Percentiles rank a stretch among this genome's conserved stretches.
Conservation (phyloP, 78 protist species). For the Dictyostelium capitatum region DNA sequence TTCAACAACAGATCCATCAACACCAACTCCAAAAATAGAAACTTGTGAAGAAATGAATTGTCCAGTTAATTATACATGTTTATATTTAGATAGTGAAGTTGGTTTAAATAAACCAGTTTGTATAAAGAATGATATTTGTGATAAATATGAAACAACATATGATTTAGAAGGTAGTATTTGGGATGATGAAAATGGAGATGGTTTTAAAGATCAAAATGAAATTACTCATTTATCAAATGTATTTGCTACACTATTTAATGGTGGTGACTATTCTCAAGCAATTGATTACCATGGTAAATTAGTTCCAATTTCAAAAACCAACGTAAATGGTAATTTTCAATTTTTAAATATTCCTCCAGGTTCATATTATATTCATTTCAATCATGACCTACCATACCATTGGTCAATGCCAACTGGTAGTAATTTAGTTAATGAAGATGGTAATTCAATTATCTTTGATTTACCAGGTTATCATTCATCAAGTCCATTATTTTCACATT, state of each 20-base stretch:
- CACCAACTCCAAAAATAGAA: not conserved
- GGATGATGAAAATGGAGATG: constrained; percentile 3
- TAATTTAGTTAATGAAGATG: not conserved
- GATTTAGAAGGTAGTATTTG: constrained; percentile 21
- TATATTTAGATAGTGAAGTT: not conserved
- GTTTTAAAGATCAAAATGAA: not conserved
- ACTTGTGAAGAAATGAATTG: not conserved
- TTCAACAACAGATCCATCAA: not conserved
- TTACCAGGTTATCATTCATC: not conserved
- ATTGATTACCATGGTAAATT: not conserved
- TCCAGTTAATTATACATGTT: not conserved
- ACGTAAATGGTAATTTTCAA: not conserved
- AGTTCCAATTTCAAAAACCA: not conserved
- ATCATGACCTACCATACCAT: not conserved
- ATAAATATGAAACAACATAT: not conserved
- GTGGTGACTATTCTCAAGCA: not conserved
- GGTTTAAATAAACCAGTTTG: constrained; percentile 11
- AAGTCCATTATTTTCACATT: not conserved
- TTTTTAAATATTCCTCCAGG: constrained; percentile 23
- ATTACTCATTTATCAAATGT: not conserved
- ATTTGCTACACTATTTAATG: not conserved
- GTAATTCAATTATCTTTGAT: not conserved
- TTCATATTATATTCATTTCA: constrained; percentile 4
- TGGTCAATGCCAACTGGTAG: constrained; percentile 19
- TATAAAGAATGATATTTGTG: not conserved